These are phyloP conservation scores for Sporisorium sorghi DNA, from an alignment of 1,284 basidiomycete species.

Conservation along the genomic window DNA sequence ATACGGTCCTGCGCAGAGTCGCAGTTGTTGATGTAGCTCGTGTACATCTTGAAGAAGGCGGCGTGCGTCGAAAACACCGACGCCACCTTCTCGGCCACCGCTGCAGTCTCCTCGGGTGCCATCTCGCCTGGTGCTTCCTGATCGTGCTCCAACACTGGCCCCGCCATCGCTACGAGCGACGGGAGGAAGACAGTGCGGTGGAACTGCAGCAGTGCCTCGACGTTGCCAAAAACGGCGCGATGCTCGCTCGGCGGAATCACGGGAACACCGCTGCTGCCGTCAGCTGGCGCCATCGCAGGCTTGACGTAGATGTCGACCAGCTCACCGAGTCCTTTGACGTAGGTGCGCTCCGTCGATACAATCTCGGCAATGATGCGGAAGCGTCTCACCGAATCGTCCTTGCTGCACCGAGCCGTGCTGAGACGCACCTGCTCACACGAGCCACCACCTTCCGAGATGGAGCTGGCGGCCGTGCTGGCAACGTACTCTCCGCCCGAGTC, in stretches of 20 bases:
- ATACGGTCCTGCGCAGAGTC: constrained; percentile 57
- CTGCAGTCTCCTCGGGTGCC: constrained; percentile 79
- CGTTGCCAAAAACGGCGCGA: constrained; percentile 89
- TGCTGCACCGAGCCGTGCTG: constrained; percentile 42
- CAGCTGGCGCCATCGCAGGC: constrained; percentile 79
- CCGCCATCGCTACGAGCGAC: constrained; percentile 78
- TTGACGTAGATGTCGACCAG: constrained; percentile 94
- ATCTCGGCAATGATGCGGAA: constrained; percentile 68
- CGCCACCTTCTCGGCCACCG: constrained; percentile 84
- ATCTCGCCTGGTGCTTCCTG: constrained; percentile 73
- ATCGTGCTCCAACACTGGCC: constrained; percentile 28
- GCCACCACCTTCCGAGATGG: constrained; percentile 21
- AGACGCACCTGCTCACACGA: constrained; percentile 22
- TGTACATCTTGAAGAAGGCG: constrained; percentile 68
- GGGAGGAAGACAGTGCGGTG: constrained; percentile 92
- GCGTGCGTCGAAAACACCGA: constrained; percentile 77
- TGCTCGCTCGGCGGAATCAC: constrained; percentile 86
- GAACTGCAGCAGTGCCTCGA: constrained; percentile 90
- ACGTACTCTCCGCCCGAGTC: constrained; percentile 38
- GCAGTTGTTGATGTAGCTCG: constrained; percentile 66
- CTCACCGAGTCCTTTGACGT: constrained; percentile 90
- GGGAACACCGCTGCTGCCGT: constrained; percentile 73
- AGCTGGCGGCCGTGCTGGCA: constrained; percentile 38
- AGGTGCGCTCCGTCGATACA: constrained; percentile 89
- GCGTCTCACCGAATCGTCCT: constrained; percentile 67